Evolutionary conservation across 352 stramenopile genomes (phyloP).

Genomic region (Thalassiosira allenii): DNA sequence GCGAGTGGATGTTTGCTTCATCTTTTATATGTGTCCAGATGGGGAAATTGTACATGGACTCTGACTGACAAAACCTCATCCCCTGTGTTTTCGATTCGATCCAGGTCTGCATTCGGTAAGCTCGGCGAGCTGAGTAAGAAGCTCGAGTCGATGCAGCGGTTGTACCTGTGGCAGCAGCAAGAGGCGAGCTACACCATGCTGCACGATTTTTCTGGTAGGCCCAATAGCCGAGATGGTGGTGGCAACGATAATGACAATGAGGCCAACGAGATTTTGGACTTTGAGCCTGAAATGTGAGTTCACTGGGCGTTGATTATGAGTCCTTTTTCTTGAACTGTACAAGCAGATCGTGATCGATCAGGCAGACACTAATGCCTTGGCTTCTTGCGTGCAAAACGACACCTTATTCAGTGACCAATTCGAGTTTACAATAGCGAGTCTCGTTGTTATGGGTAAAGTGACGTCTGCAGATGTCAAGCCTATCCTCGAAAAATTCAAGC

Average conservation of each 20-base stretch:
- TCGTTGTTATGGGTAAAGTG: constrained; percentile 60
- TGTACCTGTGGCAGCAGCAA: constrained; percentile 59
- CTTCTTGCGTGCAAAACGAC: constrained; percentile 28
- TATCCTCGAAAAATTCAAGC: constrained; percentile 72
- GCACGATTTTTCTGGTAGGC: constrained; percentile 27
- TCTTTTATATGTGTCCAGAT: too few relatives aligned
- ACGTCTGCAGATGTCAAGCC: constrained; percentile 49
- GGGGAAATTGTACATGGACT: background rate
- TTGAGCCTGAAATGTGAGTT: constrained; percentile 29
- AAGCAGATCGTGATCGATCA: too few relatives aligned
- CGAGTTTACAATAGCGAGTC: constrained; percentile 65
- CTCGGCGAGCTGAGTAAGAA: constrained; percentile 39
- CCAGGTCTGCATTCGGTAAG: constrained; percentile 39
- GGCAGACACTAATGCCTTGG: constrained; percentile 43
- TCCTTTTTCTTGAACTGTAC: too few relatives aligned
- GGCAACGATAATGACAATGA: constrained; percentile 4
- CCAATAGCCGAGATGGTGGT: background rate
- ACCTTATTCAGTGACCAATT: constrained; percentile 66
- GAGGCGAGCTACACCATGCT: constrained; percentile 47
- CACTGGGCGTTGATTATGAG: background rate
- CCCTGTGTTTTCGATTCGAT: too few relatives aligned
- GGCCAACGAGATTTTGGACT: background rate
- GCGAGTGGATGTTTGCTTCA: background rate
- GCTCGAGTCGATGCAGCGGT: constrained; percentile 33
- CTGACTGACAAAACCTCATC: background rate